Evolutionary conservation across 352 stramenopile species (phyloP), one percentile per base, ranked within the genome.

Genomic region (Pythium aquatile): DNA sequence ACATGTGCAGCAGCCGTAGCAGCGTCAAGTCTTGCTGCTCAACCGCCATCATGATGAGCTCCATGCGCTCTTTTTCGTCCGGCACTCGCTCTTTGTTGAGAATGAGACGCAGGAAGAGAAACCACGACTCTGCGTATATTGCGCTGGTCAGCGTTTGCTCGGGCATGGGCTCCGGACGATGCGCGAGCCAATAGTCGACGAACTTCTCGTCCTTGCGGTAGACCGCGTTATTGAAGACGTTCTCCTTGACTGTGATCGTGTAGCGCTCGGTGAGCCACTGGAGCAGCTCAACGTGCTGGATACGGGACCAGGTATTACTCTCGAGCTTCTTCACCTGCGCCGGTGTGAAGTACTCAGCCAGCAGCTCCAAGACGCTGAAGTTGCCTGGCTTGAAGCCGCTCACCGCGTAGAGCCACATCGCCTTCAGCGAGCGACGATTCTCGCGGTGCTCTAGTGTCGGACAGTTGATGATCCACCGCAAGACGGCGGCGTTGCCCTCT

Each of bases 301-400:
- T 54, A n/a, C 24, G 1, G 4, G 24, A 35, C 47, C 47, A 54
- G 5, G 11, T 10, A 2, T 35, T 4, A 9, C 5, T 10, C 1
- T 20, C 26, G 26, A 54, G 13, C 47, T 54, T 54, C 24, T 32
- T 35, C 26, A 54, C 47, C 35, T 54, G 47, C 26, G 24, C 5
- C 1, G 47, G 47, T 20, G 47, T 54, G 13, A 54, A 54, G 47
- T 54, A 54, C 47, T 54, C 24, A 11, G n/a, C 24, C 13, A 54
- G 47, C 47, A 35, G 14, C 47, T 54, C 47, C 8, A 54, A 5
- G 9, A 54, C 28, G 13, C 47, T 32, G 3, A 54, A 54, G 47
- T 54, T 35, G 11, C 28, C 47, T 9, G 24, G 47, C 47, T 54
- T 32, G 47, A 54, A 54, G 20, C 35, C n/a, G 0, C 13, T 35